A percentile compares a stretch with the other conserved stretches of the same genome.
These are phyloP conservation scores for Panicum miliaceum DNA, from an alignment of 176 grass and related monocot genomes.

Conservation along the genomic window DNA sequence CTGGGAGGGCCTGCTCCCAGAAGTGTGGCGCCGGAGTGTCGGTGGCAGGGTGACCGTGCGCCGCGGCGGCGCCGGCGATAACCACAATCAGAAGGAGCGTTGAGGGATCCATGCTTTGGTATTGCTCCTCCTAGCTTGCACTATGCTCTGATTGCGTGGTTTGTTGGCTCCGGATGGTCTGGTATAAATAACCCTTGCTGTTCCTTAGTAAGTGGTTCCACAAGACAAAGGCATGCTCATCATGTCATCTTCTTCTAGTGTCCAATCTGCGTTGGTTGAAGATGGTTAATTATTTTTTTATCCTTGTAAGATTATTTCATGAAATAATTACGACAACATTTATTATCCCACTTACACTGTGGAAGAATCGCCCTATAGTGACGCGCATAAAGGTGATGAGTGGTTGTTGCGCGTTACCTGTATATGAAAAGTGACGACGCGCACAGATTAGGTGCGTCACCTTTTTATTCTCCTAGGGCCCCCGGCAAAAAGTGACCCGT, in stretches of 20 bases:
- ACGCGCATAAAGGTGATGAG: too few relatives aligned
- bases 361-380: too few relatives aligned
- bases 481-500: too few relatives aligned
- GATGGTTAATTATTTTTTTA: background rate
- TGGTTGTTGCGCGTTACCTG: too few relatives aligned
- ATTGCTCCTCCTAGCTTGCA: background rate
- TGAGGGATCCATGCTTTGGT: background rate
- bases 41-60: background rate
- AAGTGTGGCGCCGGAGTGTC: constrained; percentile 7
- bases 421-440: too few relatives aligned
- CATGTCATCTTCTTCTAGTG: background rate
- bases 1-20: constrained; percentile 14
- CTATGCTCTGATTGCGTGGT: background rate
- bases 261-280: too few relatives aligned
- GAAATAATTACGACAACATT: too few relatives aligned
- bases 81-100: background rate
- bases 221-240: background rate
- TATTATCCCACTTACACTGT: too few relatives aligned
- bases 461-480: too few relatives aligned
- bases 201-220: background rate
- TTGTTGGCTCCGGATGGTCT: background rate
- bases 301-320: too few relatives aligned
- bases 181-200: background rate
- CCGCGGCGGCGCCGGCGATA: background rate
- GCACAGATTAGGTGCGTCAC: too few relatives aligned